phyloP scores from a whole-genome alignment of 768 basidiomycete genomes.

The Pulveroboletus sp. region DNA sequence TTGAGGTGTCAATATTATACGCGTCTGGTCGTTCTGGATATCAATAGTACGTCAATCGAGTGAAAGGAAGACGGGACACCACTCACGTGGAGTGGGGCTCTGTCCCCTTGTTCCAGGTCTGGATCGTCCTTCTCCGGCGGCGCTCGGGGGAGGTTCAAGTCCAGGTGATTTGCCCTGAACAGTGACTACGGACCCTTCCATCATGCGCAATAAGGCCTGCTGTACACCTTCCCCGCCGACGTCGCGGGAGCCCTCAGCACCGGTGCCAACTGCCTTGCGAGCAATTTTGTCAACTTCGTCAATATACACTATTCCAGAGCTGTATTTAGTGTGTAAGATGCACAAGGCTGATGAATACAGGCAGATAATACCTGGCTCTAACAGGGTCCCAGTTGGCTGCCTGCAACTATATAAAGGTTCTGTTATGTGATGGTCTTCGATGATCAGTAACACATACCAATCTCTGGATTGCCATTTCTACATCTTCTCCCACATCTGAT shows the following conservation, averaged over 20 bases:
- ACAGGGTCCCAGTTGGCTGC: constrained; percentile 85
- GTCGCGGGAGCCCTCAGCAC: constrained; percentile 72
- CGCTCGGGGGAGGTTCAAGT: constrained; percentile 41
- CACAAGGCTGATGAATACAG: background rate
- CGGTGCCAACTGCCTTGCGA: constrained; percentile 46
- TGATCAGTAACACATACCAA: constrained; percentile 43
- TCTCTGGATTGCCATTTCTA: constrained; percentile 85
- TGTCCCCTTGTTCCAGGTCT: constrained; percentile 48
- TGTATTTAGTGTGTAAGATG: constrained; percentile 28
- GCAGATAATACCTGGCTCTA: constrained; percentile 63
- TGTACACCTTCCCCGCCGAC: constrained; percentile 97
- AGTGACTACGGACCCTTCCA: constrained; percentile 87
- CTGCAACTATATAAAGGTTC: constrained; percentile 56
- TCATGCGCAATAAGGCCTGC: constrained; percentile 86
- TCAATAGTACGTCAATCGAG: background rate
- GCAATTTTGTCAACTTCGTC: constrained; percentile 96
- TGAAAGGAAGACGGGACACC: background rate
- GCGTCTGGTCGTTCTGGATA: constrained; percentile 55
- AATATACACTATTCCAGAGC: constrained; percentile 92
- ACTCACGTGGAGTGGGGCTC: constrained; percentile 27
- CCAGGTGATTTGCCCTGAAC: constrained; percentile 67
- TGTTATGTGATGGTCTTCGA: background rate
- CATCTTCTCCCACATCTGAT: constrained; percentile 92
- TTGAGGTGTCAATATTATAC: constrained; percentile 80
- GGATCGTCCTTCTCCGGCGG: constrained; percentile 42